phyloP scores from a whole-genome alignment of 2,329 filamentous ascomycete species.

The Scopulariopsis brevicaulis region DNA sequence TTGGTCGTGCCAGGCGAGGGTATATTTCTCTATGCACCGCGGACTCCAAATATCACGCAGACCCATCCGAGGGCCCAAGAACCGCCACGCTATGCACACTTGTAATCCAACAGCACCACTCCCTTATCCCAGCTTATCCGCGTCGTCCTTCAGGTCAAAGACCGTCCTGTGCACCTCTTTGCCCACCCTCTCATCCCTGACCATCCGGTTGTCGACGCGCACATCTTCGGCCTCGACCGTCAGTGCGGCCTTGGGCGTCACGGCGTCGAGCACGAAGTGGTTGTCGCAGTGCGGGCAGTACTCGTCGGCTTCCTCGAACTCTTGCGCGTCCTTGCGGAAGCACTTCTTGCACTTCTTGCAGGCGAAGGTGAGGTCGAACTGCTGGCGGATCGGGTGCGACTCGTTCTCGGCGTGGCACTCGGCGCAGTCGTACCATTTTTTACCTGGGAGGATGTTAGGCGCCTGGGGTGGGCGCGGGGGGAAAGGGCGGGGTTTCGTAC shows the following conservation, averaged over 20 bases:
- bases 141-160: conserved; percentile 66
- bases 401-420: conserved; percentile 84
- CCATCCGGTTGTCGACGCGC: conserved; percentile 76
- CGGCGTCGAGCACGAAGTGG: conserved; percentile 87
- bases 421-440: conserved; percentile 98
- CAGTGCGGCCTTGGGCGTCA: conserved; percentile 70
- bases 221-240: conserved; percentile 88
- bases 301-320: conserved; percentile 95
- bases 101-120: not conserved
- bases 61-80: not conserved
- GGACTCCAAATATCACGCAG: not conserved
- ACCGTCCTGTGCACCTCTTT: conserved; percentile 44
- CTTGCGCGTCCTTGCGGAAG: conserved; percentile 84
- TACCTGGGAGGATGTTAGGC: conserved; percentile 37
- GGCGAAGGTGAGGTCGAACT: conserved; percentile 81
- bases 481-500: conserved; percentile 37
- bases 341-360: conserved; percentile 99
- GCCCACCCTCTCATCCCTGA: conserved; percentile 77
- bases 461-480: not conserved
- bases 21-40: conserved; percentile 1
- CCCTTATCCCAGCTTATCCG: conserved; percentile 62
- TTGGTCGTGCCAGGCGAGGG: not conserved
- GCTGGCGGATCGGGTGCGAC: conserved; percentile 63
- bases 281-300: conserved; percentile 99
- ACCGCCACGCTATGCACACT: not conserved